phyloP scores from a whole-genome alignment of 768 basidiomycete genomes.

The Rossbeevera mucosa region DNA sequence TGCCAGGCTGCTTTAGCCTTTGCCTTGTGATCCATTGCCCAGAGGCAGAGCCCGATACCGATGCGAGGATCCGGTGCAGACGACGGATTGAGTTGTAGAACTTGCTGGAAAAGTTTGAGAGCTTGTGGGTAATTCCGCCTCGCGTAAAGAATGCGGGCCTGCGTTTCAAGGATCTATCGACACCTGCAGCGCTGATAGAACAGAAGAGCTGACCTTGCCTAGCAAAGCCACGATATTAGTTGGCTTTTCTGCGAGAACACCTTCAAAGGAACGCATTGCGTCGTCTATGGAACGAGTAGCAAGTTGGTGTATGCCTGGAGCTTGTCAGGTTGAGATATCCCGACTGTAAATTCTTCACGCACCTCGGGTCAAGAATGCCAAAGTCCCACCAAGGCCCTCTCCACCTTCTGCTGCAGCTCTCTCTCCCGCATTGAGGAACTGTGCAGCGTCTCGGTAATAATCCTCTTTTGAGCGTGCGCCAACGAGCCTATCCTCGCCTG shows the following conservation, averaged over 20 bases:
- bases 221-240: constrained; percentile 84
- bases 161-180: not conserved
- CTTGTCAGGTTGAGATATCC: not conserved
- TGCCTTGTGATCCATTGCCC: constrained; percentile 79
- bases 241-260: constrained; percentile 70
- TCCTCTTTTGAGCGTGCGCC: constrained; percentile 62
- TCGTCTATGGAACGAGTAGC: constrained; percentile 78
- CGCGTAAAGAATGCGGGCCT: constrained; percentile 86
- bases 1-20: constrained; percentile 90
- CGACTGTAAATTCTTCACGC: constrained; percentile 12
- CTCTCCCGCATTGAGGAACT: constrained; percentile 59
- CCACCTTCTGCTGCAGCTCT: constrained; percentile 54
- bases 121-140: constrained; percentile 73
- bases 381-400: constrained; percentile 50
- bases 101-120: constrained; percentile 80
- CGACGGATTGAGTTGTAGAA: constrained; percentile 69
- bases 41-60: constrained; percentile 91
- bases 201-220: constrained; percentile 58
- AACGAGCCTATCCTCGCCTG: constrained; percentile 63
- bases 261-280: constrained; percentile 77
- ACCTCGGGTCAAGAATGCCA: constrained; percentile 68
- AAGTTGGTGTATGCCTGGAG: constrained; percentile 73
- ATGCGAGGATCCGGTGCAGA: constrained; percentile 92
- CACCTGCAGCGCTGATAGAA: not conserved
- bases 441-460: constrained; percentile 65